Conservation (phyloP, 2,329 filamentous ascomycete genomes). For the Geosmithia flava region DNA sequence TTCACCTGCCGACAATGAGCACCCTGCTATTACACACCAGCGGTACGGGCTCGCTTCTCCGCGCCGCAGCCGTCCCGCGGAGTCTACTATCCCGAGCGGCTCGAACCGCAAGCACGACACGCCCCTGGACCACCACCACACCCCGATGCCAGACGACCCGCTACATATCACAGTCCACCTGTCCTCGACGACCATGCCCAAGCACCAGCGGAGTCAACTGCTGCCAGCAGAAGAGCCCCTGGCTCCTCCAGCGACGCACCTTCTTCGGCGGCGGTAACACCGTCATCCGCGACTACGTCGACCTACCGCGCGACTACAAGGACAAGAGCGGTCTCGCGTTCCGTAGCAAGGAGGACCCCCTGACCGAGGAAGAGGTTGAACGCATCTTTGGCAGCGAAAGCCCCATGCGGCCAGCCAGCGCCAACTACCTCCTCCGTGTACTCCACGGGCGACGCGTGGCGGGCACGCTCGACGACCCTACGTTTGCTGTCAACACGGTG, state of each 20-base stretch:
- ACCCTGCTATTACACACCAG: background rate
- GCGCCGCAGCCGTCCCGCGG: background rate
- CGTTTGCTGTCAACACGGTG: constrained; percentile 32
- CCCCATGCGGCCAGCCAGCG: constrained; percentile 24
- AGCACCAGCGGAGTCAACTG: no score
- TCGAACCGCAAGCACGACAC: background rate
- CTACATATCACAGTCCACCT: background rate
- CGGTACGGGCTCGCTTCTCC: background rate
- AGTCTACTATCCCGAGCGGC: background rate
- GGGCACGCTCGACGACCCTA: constrained; percentile 49
- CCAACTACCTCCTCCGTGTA: constrained; percentile 43
- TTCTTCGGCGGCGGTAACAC: constrained; percentile 16
- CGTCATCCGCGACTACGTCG: constrained; percentile 39
- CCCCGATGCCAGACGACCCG: background rate
- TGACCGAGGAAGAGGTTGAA: constrained; percentile 32
- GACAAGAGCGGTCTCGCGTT: constrained; percentile 44
- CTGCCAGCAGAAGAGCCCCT: background rate
- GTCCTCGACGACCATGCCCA: background rate
- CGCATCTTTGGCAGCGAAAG: constrained; percentile 34
- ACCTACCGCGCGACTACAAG: constrained; percentile 44
- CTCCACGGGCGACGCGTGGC: constrained; percentile 52
- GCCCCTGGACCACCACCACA: background rate
- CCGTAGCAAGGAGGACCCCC: constrained; percentile 23
- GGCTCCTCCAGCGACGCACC: constrained; percentile 11
- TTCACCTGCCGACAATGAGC: background rate